Conservation (phyloP, 257 asterid species). For the Penstemon barbatus region DNA sequence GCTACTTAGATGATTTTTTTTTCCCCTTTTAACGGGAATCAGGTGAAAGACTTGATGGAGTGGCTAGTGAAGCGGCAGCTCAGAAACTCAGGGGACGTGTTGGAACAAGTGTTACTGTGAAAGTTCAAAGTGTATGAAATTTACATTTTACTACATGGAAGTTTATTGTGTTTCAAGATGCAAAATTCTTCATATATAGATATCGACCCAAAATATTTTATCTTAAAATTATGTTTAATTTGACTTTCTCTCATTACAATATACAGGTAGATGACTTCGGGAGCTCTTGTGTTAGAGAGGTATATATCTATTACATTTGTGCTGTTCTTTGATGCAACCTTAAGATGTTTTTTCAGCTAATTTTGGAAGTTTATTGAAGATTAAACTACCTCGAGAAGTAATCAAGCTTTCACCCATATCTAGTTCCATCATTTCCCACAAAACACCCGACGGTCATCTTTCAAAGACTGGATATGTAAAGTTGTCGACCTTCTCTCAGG, state of each 20-base stretch:
- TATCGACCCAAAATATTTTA: background rate
- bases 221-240: background rate
- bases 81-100: constrained; percentile 89
- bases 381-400: constrained; percentile 81
- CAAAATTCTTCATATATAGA: background rate
- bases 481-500: constrained; percentile 86
- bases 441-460: constrained; percentile 61
- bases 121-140: constrained; percentile 68
- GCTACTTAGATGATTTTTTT: constrained; percentile 10
- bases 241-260: constrained; percentile 20
- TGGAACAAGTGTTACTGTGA: constrained; percentile 81
- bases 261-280: constrained; percentile 55
- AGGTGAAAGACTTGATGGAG: constrained; percentile 83
- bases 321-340: constrained; percentile 13
- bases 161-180: background rate
- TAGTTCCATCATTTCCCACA: constrained; percentile 73
- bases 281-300: constrained; percentile 64
- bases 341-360: constrained; percentile 18
- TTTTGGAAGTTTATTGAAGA: constrained; percentile 39
- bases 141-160: background rate
- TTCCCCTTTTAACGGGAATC: constrained; percentile 1
- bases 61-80: constrained; percentile 88
- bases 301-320: constrained; percentile 28
- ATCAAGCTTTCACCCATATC: constrained; percentile 75
- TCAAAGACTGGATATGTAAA: constrained; percentile 82